Evolutionary conservation across 441 rosid species (phyloP).

Genomic region (Brassica balearica): DNA sequence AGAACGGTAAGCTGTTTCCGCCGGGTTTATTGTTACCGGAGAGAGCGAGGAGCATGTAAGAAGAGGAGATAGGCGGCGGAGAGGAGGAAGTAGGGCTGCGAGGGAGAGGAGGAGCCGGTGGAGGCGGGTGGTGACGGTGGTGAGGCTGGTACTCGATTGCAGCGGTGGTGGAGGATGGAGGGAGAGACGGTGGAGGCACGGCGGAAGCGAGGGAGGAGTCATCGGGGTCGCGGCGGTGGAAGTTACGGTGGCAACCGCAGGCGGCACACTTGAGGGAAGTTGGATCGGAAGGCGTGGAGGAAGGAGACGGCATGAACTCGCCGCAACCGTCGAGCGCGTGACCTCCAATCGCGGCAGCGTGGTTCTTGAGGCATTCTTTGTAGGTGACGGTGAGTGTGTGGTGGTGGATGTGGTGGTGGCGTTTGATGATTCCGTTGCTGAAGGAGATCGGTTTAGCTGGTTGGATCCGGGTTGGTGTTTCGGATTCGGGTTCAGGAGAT

Average conservation of each 20-base stretch:
- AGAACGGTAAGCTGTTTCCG: conserved; percentile 27
- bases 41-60: conserved; percentile 80
- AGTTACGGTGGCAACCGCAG: conserved; percentile 91
- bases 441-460: conserved; percentile 56
- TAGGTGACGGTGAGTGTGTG: conserved; percentile 43
- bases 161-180: conserved; percentile 36
- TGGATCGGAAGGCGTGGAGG: conserved; percentile 67
- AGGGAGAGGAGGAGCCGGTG: conserved; percentile 32
- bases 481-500: conserved; percentile 55
- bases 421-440: conserved; percentile 76
- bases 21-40: conserved; percentile 50
- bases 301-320: conserved; percentile 85
- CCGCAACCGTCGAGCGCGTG: conserved; percentile 92
- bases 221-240: conserved; percentile 91
- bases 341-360: conserved; percentile 85
- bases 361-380: conserved; percentile 88
- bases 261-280: conserved; percentile 84
- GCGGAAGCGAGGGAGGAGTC: conserved; percentile 24
- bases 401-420: conserved; percentile 45
- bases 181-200: conserved; percentile 12
- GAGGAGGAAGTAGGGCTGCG: conserved; percentile 84
- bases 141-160: conserved; percentile 61
- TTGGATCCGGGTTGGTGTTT: conserved; percentile 57
- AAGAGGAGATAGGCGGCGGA: conserved; percentile 93
- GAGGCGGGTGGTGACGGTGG: conserved; percentile 59